Evolutionary conservation across 192 early-diverging fungal genomes (phyloP), one percentile per base, ranked within the genome.

Genomic region (Linnemannia elongata): DNA sequence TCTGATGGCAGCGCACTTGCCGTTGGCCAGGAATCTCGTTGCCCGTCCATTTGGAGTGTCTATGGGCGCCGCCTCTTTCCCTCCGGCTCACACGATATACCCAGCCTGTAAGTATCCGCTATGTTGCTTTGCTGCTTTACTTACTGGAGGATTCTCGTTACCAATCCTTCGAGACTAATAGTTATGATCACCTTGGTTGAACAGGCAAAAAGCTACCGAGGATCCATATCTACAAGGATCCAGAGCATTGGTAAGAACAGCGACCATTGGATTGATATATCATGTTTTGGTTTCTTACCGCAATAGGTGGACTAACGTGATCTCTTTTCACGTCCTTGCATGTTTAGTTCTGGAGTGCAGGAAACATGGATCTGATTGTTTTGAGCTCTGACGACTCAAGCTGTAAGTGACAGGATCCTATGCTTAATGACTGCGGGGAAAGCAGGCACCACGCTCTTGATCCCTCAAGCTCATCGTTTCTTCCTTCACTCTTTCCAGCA

Each of bases 41-140:
- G 96, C 18, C 79, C 96, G 30, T 91, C 93, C 1, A 82, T 97
- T 8, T 97, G 96, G 96, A 97, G 95, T 88, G 93, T 94, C 9
- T 97, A 93, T 79, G 96, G 96, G 10, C 88, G 89, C 4, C 77
- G 94, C 20, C 74, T 95, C 12, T 92, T 93, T 69, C 88, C 89
- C 60, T 92, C 94, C 1, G 82, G 91, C 27, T 88, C 88, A 4
- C 93, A 94, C 74, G 92, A 93, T 71, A 74, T 81, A 20, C 80
- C 82, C 60, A 82, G 33, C 70, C 81, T 88, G 89, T 91, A 88
- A 79, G 84, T 60, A 36, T 22, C 4, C 8, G 55, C 27, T 39
- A 36, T 36, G 78, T 36, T 60, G 24, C 8, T 41, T 27, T 36
- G 38, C 45, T 30, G 24, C 8, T 41, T 27, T 36, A 45, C 45